A percentile compares a stretch with the other conserved stretches of the same genome.
These are phyloP conservation scores for Cytauxzoon felis DNA, from an alignment of 169 alveolate genomes.

Conservation along the genomic window DNA sequence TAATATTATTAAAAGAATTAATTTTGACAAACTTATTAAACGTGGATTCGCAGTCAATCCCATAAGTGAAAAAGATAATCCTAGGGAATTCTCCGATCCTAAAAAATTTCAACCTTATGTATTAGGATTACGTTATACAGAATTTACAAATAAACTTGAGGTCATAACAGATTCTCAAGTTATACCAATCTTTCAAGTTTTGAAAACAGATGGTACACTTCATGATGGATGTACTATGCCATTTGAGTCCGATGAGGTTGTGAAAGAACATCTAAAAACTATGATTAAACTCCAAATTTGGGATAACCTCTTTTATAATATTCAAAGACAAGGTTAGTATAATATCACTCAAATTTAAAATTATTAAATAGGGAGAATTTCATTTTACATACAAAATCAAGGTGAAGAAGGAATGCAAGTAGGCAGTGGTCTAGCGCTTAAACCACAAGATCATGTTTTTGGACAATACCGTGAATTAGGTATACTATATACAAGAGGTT, in stretches of 20 bases:
- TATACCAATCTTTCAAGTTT: constrained; percentile 69
- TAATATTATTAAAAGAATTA: too few species aligned
- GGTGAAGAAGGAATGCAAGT: constrained; percentile 95
- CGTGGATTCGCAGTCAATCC: too few species aligned
- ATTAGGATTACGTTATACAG: constrained; percentile 67
- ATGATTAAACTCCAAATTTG: constrained; percentile 73
- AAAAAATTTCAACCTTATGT: constrained; percentile 55
- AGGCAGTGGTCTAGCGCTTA: constrained; percentile 87
- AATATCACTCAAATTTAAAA: neutral
- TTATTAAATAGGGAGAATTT: constrained; percentile 74
- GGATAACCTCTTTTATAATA: constrained; percentile 78
- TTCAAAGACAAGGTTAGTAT: constrained; percentile 81
- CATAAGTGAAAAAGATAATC: constrained; percentile 49
- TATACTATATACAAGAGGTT: constrained; percentile 88
- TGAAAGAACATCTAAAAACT: constrained; percentile 58
- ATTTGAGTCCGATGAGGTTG: constrained; percentile 62
- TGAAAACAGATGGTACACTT: constrained; percentile 72
- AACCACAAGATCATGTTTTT: constrained; percentile 81
- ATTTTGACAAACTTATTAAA: too few species aligned
- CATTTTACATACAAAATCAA: constrained; percentile 90
- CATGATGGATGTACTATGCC: constrained; percentile 64
- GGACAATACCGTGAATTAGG: constrained; percentile 94
- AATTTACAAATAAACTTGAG: constrained; percentile 69
- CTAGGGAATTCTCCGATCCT: constrained; percentile 44
- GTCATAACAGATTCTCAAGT: constrained; percentile 65